phyloP scores from a whole-genome alignment of 2,329 filamentous ascomycete species.

The Ophiostoma piceae region DNA sequence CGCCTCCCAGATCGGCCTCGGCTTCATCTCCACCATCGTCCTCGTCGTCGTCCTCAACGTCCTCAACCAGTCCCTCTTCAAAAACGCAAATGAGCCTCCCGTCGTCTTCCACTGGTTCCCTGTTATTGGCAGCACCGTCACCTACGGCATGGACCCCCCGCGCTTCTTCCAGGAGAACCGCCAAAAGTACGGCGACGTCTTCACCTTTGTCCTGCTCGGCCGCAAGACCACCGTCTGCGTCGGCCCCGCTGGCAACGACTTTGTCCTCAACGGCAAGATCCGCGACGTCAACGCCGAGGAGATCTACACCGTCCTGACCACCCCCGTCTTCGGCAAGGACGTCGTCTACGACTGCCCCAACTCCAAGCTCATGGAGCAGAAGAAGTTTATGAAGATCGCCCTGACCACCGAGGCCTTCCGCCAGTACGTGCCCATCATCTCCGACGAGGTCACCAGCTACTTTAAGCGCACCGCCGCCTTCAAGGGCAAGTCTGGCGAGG shows the following conservation, averaged over 20 bases:
- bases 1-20: slow-evolving; percentile 44
- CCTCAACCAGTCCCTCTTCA: slow-evolving; percentile 70
- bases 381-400: slow-evolving; percentile 73
- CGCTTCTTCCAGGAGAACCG: slow-evolving; percentile 72
- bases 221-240: slow-evolving; percentile 47
- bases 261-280: slow-evolving; percentile 51
- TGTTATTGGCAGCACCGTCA: slow-evolving; percentile 82
- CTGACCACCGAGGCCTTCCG: slow-evolving; percentile 60
- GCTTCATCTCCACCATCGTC: slow-evolving; percentile 42
- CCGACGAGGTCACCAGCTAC: slow-evolving; percentile 62
- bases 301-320: slow-evolving; percentile 48
- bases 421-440: slow-evolving; percentile 65
- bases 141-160: slow-evolving; percentile 92
- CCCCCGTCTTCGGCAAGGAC: slow-evolving; percentile 64
- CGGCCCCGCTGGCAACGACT: slow-evolving; percentile 49
- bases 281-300: slow-evolving; percentile 51
- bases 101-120: slow-evolving; percentile 78
- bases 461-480: slow-evolving; percentile 53
- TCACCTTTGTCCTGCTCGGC: slow-evolving; percentile 51
- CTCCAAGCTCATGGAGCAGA: slow-evolving; percentile 81
- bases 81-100: slow-evolving; percentile 74
- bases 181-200: slow-evolving; percentile 55
- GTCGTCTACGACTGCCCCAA: slow-evolving; percentile 84
- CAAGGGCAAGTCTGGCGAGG: slow-evolving; percentile 53
- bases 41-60: slow-evolving; percentile 71